These are phyloP conservation scores for Rhododendron ovatum DNA, from an alignment of 148 eudicot species.

Conservation along the genomic window DNA sequence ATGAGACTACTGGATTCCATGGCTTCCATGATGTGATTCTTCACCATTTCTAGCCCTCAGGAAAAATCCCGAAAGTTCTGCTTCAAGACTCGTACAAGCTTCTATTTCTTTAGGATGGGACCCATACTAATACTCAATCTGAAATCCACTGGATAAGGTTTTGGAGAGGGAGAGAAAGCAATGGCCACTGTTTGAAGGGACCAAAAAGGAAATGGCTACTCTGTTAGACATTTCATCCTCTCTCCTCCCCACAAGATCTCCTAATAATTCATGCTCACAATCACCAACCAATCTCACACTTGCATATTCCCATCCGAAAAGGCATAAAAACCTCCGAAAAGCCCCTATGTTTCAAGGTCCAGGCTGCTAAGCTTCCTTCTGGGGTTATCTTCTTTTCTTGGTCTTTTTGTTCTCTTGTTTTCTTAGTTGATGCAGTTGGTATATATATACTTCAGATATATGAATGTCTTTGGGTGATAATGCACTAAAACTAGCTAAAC, in stretches of 20 bases:
- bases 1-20: too few relatives aligned
- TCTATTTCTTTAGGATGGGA: too few relatives aligned
- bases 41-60: too few relatives aligned
- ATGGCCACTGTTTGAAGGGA: background rate
- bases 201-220: constrained; percentile 20
- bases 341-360: constrained; percentile 26
- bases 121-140: background rate
- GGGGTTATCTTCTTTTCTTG: constrained; percentile 29
- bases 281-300: background rate
- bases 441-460: background rate
- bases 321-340: background rate
- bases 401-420: background rate
- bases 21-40: too few relatives aligned
- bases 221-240: constrained; percentile 26
- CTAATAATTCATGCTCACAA: constrained; percentile 9
- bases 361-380: constrained; percentile 62
- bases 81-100: too few relatives aligned
- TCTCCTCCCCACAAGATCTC: constrained; percentile 16
- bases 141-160: constrained; percentile 6
- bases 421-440: background rate
- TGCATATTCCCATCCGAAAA: background rate
- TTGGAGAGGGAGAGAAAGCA: background rate
- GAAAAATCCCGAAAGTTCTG: too few relatives aligned
- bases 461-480: background rate
- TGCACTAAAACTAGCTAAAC: background rate